A percentile compares a stretch with the other conserved stretches of the same genome.
These are phyloP conservation scores for Prunus yedoensis DNA, from an alignment of 331 rosid genomes.

Conservation along the genomic window DNA sequence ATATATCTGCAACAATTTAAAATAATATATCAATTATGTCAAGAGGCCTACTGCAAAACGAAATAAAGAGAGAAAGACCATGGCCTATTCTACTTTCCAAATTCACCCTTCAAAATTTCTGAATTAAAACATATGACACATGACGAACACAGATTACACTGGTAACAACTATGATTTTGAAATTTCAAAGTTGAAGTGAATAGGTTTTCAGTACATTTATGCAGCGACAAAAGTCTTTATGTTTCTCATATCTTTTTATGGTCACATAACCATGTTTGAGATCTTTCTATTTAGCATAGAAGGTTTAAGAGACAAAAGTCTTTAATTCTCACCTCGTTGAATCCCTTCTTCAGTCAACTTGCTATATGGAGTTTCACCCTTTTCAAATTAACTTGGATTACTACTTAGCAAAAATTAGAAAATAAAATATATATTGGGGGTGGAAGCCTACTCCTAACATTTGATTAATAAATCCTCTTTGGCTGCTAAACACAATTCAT, in stretches of 20 bases:
- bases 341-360: background rate
- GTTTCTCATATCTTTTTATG: background rate
- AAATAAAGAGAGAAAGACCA: constrained; percentile 1
- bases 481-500: background rate
- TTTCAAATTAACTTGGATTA: too few species aligned
- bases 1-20: constrained; percentile 64
- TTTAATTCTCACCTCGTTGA: background rate
- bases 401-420: too few species aligned
- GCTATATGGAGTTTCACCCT: background rate
- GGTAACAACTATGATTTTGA: too few species aligned
- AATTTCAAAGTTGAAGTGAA: too few species aligned
- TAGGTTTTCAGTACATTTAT: too few species aligned
- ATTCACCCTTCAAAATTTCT: background rate
- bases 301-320: background rate
- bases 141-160: too few species aligned
- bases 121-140: background rate
- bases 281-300: background rate
- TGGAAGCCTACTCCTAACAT: background rate
- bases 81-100: background rate
- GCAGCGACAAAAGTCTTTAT: background rate
- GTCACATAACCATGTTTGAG: background rate
- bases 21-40: constrained; percentile 8
- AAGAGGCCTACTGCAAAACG: constrained; percentile 11
- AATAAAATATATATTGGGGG: background rate
- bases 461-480: background rate